Evolutionary conservation across 129 eudicot species (phyloP).

Genomic region (Silybum marianum): DNA sequence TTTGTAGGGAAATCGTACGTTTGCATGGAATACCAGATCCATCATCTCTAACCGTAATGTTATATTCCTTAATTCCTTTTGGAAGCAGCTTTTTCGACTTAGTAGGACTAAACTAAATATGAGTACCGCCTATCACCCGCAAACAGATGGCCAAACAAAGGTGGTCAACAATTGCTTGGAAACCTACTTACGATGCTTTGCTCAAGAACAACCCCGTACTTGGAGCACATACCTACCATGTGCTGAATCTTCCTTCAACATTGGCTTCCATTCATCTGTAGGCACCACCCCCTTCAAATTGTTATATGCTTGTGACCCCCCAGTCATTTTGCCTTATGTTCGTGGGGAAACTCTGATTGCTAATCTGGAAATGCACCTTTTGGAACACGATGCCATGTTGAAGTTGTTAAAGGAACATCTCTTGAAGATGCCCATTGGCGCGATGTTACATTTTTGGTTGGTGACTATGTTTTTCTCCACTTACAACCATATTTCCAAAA

Average conservation of each 20-base stretch:
- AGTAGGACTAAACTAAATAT: not conserved
- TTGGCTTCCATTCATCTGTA: not conserved
- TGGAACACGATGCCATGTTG: no score
- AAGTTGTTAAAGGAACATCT: no score
- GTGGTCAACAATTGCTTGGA: not conserved
- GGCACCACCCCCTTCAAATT: not conserved
- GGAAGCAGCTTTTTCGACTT: not conserved
- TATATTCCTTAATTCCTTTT: not conserved
- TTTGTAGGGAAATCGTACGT: not conserved
- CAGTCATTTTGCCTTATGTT: not conserved
- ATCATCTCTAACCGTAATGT: not conserved
- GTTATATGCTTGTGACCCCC: slow-evolving; percentile 1
- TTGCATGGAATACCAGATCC: slow-evolving; percentile 19
- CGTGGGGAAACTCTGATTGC: no score
- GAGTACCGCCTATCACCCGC: not conserved
- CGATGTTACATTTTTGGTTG: no score
- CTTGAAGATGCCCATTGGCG: no score
- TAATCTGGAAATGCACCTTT: no score
- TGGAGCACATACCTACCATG: not conserved
- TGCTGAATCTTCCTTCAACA: not conserved
- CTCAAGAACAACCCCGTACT: not conserved
- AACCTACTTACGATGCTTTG: not conserved
- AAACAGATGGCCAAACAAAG: slow-evolving; percentile 5
- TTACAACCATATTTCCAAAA: no score
- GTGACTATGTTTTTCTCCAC: no score